Percentiles rank a stretch among this genome's conserved stretches.
phyloP scores from a whole-genome alignment of 306 rosid species.

The Vicia sativa region DNA sequence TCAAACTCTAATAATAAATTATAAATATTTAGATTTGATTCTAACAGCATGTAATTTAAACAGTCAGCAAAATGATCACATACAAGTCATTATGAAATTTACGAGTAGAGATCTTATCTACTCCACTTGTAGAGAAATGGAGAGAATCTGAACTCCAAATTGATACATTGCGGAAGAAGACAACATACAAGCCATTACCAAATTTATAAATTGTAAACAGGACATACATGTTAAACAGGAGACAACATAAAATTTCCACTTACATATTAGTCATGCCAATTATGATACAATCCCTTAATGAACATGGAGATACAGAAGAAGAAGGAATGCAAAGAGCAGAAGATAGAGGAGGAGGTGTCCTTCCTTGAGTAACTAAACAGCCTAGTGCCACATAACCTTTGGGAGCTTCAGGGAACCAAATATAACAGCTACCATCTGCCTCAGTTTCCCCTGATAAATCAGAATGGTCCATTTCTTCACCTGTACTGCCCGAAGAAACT shows the following conservation, averaged over 20 bases:
- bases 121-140: background rate
- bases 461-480: conserved; percentile 40
- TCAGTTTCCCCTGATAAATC: conserved; percentile 37
- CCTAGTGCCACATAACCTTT: conserved; percentile 91
- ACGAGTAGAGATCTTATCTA: background rate
- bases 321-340: conserved; percentile 75
- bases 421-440: conserved; percentile 58
- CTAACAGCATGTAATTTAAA: background rate
- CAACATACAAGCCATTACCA: background rate
- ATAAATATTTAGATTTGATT: too few species aligned
- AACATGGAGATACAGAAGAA: conserved; percentile 76
- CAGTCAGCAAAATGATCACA: conserved; percentile 11
- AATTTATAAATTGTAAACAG: conserved; percentile 5
- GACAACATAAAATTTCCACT: conserved; percentile 42
- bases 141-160: conserved; percentile 4
- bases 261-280: conserved; percentile 63
- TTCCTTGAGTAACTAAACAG: conserved; percentile 79
- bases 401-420: conserved; percentile 98
- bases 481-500: conserved; percentile 48
- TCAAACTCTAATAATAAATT: too few species aligned
- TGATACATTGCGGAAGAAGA: background rate
- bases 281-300: conserved; percentile 76
- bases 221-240: conserved; percentile 4
- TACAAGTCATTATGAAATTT: conserved; percentile 4
- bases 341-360: conserved; percentile 68